Evolutionary conservation across 345 rosid species (phyloP).

Genomic region (Gossypium thurberi): DNA sequence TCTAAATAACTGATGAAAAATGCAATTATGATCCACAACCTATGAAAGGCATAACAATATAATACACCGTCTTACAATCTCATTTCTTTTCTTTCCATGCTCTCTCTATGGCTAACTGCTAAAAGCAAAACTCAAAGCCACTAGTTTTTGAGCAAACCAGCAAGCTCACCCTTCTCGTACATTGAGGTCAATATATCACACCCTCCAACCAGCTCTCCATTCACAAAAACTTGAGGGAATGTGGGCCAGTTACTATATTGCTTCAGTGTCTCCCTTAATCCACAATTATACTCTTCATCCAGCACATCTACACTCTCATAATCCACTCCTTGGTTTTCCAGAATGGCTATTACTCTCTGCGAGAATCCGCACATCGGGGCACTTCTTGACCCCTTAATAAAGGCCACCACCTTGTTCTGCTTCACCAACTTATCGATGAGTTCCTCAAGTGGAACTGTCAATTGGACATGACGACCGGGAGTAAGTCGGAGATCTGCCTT

Average conservation of each 20-base stretch:
- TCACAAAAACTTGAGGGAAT: conserved; percentile 65
- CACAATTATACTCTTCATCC: conserved; percentile 70
- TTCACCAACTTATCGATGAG: conserved; percentile 66
- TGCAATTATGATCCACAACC: neutral
- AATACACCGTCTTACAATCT: neutral
- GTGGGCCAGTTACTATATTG: conserved; percentile 91
- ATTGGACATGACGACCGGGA: conserved; percentile 77
- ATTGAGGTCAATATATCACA: conserved; percentile 78
- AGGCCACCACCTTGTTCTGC: conserved; percentile 86
- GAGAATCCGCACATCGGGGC: conserved; percentile 93
- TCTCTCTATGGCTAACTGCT: no score
- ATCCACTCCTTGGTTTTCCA: conserved; percentile 73
- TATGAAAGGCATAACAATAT: neutral
- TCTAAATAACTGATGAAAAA: neutral
- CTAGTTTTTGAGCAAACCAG: conserved; percentile 39
- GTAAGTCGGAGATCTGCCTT: conserved; percentile 84
- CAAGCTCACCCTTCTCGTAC: conserved; percentile 78
- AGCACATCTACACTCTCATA: conserved; percentile 85
- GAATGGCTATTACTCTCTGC: conserved; percentile 71
- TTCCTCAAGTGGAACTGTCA: conserved; percentile 64
- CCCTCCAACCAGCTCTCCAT: conserved; percentile 81
- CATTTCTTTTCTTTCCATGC: no score
- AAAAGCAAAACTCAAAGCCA: neutral
- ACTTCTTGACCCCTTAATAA: conserved; percentile 83
- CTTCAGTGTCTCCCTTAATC: conserved; percentile 80